Evolutionary conservation across 176 grass and related monocot genomes (phyloP).

Genomic region (Carex parvula): DNA sequence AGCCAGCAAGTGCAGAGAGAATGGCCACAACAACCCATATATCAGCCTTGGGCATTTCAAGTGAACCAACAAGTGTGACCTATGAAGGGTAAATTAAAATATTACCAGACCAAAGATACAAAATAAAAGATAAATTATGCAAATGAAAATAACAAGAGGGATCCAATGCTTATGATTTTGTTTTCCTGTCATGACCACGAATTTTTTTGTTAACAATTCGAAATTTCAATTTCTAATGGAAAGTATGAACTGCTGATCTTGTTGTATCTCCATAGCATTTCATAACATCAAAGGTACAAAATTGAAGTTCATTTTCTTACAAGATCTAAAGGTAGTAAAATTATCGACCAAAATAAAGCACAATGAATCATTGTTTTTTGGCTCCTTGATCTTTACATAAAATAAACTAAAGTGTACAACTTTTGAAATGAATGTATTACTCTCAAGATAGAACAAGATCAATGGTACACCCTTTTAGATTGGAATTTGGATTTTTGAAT

Average conservation of each 20-base stretch:
- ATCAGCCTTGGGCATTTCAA: constrained; percentile 98
- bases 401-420: not conserved
- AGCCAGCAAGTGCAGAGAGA: constrained; percentile 81
- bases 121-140: not conserved
- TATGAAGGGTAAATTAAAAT: constrained; percentile 26
- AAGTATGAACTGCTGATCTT: not conserved
- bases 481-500: not conserved
- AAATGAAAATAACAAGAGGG: constrained; percentile 24
- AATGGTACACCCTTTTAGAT: not conserved
- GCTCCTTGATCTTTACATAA: not conserved
- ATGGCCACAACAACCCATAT: constrained; percentile 84
- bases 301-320: not conserved
- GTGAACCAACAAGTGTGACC: constrained; percentile 83
- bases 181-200: not conserved
- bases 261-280: not conserved
- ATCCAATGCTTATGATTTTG: not conserved
- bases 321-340: not conserved
- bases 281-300: not conserved
- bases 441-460: not conserved
- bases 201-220: not conserved
- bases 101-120: constrained; percentile 5
- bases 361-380: not conserved
- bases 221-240: not conserved
- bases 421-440: not conserved
- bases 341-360: not conserved